Percentiles rank a stretch among this genome's conserved stretches.
Evolutionary conservation across 176 grass and related monocot species (phyloP).

Genomic region (Oryza officinalis): DNA sequence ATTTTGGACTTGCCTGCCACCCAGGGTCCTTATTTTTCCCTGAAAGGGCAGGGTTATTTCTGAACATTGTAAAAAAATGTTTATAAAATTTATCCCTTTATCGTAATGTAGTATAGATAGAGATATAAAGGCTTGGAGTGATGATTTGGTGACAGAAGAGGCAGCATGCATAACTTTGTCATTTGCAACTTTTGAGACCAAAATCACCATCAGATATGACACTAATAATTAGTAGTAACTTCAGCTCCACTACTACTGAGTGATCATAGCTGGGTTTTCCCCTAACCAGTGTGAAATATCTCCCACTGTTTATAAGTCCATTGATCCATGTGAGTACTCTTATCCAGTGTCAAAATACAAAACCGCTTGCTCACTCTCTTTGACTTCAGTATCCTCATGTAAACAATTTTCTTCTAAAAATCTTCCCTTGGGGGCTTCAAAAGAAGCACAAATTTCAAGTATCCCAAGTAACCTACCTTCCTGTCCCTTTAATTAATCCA

Average conservation of each 20-base stretch:
- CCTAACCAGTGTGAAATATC: neutral
- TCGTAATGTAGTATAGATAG: too few relatives aligned
- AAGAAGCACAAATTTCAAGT: conserved; percentile 6
- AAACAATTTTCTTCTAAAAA: neutral
- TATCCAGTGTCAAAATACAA: neutral
- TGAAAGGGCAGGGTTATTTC: too few relatives aligned
- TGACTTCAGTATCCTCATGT: conserved; percentile 26
- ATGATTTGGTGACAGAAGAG: neutral
- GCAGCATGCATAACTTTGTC: neutral
- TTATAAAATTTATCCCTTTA: too few relatives aligned
- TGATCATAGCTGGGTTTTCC: neutral
- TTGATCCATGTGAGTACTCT: neutral
- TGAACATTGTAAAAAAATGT: too few relatives aligned
- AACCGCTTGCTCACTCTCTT: conserved; percentile 11
- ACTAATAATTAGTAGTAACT: neutral
- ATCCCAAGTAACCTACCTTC: conserved; percentile 32
- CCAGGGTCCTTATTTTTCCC: too few relatives aligned
- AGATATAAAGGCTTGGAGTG: neutral
- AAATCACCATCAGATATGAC: neutral
- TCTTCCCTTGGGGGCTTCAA: neutral
- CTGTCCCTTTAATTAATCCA: conserved; percentile 6
- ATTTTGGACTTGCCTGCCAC: too few relatives aligned
- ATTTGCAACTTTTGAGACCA: neutral
- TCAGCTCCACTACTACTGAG: neutral
- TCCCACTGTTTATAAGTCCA: neutral